A percentile compares a stretch with the other conserved stretches of the same genome.
phyloP scores from a whole-genome alignment of 78 protist genomes.

The Dictyostelium citrinum region DNA sequence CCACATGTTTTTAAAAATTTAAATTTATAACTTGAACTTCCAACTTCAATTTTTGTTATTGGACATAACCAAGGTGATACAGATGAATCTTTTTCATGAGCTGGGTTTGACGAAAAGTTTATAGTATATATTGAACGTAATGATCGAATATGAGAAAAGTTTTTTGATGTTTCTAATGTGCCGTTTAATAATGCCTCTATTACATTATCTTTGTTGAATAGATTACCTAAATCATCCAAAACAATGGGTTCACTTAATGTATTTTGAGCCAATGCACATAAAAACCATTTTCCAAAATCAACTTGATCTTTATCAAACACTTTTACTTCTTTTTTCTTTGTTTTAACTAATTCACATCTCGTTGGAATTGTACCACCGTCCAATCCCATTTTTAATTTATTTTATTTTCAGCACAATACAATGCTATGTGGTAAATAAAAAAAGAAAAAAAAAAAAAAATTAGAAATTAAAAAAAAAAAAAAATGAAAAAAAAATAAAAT shows the following conservation, averaged over 20 bases:
- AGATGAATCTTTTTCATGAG: neutral
- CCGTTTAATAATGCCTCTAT: slow-evolving; percentile 47
- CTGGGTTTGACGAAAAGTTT: slow-evolving; percentile 32
- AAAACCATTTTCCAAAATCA: slow-evolving; percentile 58
- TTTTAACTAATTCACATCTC: slow-evolving; percentile 13
- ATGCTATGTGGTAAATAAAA: neutral
- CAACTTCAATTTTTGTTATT: slow-evolving; percentile 37
- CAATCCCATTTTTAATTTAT: slow-evolving; percentile 31
- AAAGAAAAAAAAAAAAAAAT: too few species aligned
- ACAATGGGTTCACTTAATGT: slow-evolving; percentile 43
- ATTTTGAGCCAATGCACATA: slow-evolving; percentile 33
- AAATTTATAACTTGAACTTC: slow-evolving; percentile 31
- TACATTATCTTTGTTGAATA: slow-evolving; percentile 51
- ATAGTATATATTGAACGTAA: slow-evolving; percentile 12
- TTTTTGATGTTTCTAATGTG: neutral
- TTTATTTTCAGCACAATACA: too few species aligned
- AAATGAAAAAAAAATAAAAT: too few species aligned
- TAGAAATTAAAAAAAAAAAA: too few species aligned
- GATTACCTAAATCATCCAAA: slow-evolving; percentile 59
- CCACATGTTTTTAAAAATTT: slow-evolving; percentile 33
- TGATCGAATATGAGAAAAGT: slow-evolving; percentile 39
- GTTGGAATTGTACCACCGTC: slow-evolving; percentile 66
- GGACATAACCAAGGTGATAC: slow-evolving; percentile 68
- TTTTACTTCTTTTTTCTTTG: slow-evolving; percentile 3
- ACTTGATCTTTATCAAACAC: slow-evolving; percentile 13